Percentiles rank a stretch among this genome's conserved stretches.
These are phyloP conservation scores for Hypoxylon sp. DNA, from an alignment of 2,329 filamentous ascomycete genomes.

Conservation along the genomic window DNA sequence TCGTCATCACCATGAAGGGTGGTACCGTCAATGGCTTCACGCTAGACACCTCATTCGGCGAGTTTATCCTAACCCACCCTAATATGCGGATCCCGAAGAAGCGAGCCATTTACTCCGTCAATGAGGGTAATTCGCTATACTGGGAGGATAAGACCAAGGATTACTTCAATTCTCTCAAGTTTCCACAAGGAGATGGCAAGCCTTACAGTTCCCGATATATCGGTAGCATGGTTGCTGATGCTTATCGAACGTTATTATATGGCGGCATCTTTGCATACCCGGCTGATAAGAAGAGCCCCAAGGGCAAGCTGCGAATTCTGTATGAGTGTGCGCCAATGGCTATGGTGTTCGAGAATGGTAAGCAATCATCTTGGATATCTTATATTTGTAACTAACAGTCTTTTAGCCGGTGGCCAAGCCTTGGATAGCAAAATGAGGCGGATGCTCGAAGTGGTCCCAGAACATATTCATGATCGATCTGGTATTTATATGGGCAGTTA, in stretches of 20 bases:
- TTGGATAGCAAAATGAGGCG: slow-evolving; percentile 91
- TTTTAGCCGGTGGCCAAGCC: slow-evolving; percentile 87
- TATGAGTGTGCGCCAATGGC: slow-evolving; percentile 99
- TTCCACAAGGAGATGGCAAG: slow-evolving; percentile 80
- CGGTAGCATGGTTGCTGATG: slow-evolving; percentile 97
- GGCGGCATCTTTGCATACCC: slow-evolving; percentile 98
- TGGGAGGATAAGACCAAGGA: slow-evolving; percentile 90
- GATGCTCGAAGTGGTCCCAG: slow-evolving; percentile 90
- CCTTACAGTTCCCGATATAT: slow-evolving; percentile 97
- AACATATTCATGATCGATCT: slow-evolving; percentile 94
- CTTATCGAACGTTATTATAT: slow-evolving; percentile 94
- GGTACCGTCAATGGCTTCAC: slow-evolving; percentile 97
- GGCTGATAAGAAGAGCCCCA: slow-evolving; percentile 97
- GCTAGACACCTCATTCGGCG: slow-evolving; percentile 93
- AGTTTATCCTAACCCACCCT: slow-evolving; percentile 98
- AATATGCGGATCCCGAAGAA: slow-evolving; percentile 88
- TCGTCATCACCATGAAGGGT: slow-evolving; percentile 97
- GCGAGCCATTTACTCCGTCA: slow-evolving; percentile 94
- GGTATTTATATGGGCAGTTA: slow-evolving; percentile 97
- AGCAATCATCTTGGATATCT: slow-evolving; percentile 36
- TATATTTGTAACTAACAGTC: slow-evolving; percentile 50
- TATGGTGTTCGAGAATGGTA: slow-evolving; percentile 98
- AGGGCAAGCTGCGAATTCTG: slow-evolving; percentile 96
- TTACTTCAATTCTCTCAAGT: slow-evolving; percentile 93
- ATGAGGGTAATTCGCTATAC: slow-evolving; percentile 98